These are phyloP conservation scores for Linnemannia zychae DNA, from an alignment of 192 early-diverging fungal genomes.

Conservation along the genomic window DNA sequence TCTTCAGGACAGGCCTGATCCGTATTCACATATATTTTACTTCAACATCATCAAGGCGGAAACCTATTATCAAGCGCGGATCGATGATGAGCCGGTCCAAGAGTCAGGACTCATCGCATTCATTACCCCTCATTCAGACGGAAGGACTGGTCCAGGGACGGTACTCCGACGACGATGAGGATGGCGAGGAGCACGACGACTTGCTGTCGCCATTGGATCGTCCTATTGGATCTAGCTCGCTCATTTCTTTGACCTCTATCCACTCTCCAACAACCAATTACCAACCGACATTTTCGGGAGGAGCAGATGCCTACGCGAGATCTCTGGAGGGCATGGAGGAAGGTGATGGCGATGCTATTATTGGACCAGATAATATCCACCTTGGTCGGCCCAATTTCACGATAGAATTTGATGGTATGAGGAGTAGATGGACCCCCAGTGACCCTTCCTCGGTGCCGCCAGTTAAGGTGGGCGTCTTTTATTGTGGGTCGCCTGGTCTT, in stretches of 20 bases:
- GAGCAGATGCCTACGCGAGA: conserved; percentile 65
- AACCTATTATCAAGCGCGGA: neutral
- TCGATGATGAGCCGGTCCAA: conserved; percentile 8
- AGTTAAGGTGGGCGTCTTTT: conserved; percentile 83
- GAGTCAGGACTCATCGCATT: neutral
- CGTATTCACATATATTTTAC: conserved; percentile 56
- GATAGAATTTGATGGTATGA: conserved; percentile 71
- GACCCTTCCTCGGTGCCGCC: conserved; percentile 33
- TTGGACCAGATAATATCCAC: conserved; percentile 69
- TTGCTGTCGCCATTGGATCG: conserved; percentile 37
- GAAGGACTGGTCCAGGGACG: neutral
- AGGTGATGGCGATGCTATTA: conserved; percentile 42
- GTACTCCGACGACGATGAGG: conserved; percentile 48
- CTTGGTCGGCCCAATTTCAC: conserved; percentile 85
- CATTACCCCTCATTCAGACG: neutral
- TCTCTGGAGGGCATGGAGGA: conserved; percentile 64
- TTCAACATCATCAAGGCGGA: conserved; percentile 2
- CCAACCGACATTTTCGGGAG: conserved; percentile 59
- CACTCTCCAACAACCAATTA: conserved; percentile 63
- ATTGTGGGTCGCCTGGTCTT: conserved; percentile 81
- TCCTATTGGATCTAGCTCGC: conserved; percentile 71
- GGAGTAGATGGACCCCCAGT: conserved; percentile 13
- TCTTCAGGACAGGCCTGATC: conserved; percentile 53
- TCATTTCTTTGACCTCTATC: conserved; percentile 59
- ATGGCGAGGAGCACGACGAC: conserved; percentile 30